Percentiles rank a stretch among this genome's conserved stretches.
Evolutionary conservation across 371 early-diverging fungal species (phyloP).

Genomic region (Mortierella sp.): DNA sequence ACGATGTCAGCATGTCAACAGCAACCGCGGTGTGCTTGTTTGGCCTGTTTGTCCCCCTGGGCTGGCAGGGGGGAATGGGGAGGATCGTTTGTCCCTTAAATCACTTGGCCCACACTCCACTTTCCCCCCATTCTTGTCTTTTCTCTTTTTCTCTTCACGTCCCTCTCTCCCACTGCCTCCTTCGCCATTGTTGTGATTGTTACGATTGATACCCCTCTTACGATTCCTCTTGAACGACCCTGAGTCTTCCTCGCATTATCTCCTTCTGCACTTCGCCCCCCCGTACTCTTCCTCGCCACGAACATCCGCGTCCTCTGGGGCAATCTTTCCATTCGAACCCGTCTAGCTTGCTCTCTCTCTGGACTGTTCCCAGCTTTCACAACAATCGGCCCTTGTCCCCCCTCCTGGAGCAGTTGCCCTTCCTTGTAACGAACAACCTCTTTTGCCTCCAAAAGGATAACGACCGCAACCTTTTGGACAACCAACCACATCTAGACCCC

Average conservation of each 20-base stretch:
- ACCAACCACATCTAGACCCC: neutral
- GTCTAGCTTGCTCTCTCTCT: neutral
- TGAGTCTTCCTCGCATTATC: neutral
- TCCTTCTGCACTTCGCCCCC: neutral
- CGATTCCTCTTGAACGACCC: constrained; percentile 1
- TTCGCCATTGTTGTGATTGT: constrained; percentile 23
- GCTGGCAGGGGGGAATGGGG: too few species aligned
- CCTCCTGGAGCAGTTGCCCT: neutral
- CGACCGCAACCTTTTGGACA: too few species aligned
- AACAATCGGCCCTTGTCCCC: constrained; percentile 9
- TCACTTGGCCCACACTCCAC: neutral
- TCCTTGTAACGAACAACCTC: neutral
- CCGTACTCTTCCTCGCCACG: neutral
- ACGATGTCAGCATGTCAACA: constrained; percentile 11
- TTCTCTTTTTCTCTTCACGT: neutral
- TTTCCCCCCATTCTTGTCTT: neutral
- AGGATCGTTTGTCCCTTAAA: neutral
- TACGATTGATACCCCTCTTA: constrained; percentile 11
- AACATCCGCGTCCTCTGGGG: neutral
- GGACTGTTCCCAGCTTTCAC: neutral
- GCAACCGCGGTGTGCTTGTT: neutral
- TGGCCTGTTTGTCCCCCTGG: neutral
- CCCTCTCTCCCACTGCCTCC: neutral
- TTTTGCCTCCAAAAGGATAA: neutral
- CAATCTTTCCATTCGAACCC: constrained; percentile 7